phyloP scores from a whole-genome alignment of 1,284 basidiomycete genomes.

The Mycocalia duriaeana region DNA sequence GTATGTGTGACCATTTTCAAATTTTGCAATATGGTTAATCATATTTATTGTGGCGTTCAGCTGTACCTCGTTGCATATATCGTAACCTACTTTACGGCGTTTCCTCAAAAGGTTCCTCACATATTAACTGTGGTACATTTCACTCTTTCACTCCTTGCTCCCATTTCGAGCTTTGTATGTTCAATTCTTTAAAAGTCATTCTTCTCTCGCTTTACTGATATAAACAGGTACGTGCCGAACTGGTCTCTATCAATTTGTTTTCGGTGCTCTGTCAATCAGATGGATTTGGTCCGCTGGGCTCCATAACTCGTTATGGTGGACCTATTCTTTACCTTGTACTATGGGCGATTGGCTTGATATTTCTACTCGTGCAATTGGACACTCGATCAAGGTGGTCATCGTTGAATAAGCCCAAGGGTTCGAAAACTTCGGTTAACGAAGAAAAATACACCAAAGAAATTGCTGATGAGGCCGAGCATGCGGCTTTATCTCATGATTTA shows the following conservation, averaged over 20 bases:
- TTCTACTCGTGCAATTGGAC: background rate
- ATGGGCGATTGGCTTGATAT: background rate
- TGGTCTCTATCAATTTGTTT: conserved; percentile 65
- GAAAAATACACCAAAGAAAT: conserved; percentile 36
- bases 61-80: conserved; percentile 57
- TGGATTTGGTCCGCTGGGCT: conserved; percentile 36
- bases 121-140: conserved; percentile 57
- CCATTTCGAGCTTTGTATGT: conserved; percentile 55
- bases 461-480: conserved; percentile 46
- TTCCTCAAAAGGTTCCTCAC: conserved; percentile 31
- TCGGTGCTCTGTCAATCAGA: conserved; percentile 56
- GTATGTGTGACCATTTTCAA: conserved; percentile 27
- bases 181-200: background rate
- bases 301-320: conserved; percentile 53
- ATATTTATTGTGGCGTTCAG: conserved; percentile 22
- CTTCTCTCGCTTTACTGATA: background rate
- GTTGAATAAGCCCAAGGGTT: background rate
- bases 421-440: background rate
- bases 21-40: background rate
- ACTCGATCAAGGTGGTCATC: background rate
- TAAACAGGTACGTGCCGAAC: conserved; percentile 52
- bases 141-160: conserved; percentile 51
- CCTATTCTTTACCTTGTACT: conserved; percentile 62
- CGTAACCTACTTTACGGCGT: conserved; percentile 56
- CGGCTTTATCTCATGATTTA: conserved; percentile 45